Evolutionary conservation across 257 asterid genomes (phyloP).

Genomic region (Penstemon eatonii): DNA sequence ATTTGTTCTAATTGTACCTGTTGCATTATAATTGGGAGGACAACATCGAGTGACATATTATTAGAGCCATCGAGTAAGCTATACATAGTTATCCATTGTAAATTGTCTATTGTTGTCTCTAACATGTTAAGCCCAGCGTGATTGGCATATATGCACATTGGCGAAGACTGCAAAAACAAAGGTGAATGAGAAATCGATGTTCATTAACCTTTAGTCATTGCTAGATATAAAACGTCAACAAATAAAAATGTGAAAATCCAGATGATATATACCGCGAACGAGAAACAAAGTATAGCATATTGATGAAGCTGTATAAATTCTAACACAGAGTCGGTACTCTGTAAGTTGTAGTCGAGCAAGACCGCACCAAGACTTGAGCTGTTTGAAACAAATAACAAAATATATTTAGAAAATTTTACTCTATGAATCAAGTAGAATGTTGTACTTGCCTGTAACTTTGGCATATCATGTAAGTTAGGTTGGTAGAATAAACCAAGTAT

Average conservation of each 20-base stretch:
- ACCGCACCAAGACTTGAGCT: constrained; percentile 23
- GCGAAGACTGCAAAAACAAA: constrained; percentile 8
- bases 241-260: neutral
- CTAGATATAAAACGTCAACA: too few species aligned
- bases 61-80: constrained; percentile 5
- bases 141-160: constrained; percentile 22
- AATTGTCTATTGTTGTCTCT: constrained; percentile 5
- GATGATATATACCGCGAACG: constrained; percentile 9
- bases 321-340: constrained; percentile 3
- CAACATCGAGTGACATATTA: neutral
- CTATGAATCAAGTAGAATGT: too few species aligned
- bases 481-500: constrained; percentile 16
- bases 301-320: constrained; percentile 22
- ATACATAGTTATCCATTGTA: neutral
- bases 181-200: neutral
- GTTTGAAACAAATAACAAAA: neutral
- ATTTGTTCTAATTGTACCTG: constrained; percentile 15
- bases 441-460: constrained; percentile 46
- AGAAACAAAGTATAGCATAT: constrained; percentile 27
- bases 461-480: constrained; percentile 35
- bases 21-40: constrained; percentile 10
- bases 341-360: constrained; percentile 6
- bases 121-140: constrained; percentile 21
- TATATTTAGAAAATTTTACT: too few species aligned
- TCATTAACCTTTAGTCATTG: neutral